Conservation (phyloP, 2,329 filamentous ascomycete species). For the Aspergillus tubingensis region DNA sequence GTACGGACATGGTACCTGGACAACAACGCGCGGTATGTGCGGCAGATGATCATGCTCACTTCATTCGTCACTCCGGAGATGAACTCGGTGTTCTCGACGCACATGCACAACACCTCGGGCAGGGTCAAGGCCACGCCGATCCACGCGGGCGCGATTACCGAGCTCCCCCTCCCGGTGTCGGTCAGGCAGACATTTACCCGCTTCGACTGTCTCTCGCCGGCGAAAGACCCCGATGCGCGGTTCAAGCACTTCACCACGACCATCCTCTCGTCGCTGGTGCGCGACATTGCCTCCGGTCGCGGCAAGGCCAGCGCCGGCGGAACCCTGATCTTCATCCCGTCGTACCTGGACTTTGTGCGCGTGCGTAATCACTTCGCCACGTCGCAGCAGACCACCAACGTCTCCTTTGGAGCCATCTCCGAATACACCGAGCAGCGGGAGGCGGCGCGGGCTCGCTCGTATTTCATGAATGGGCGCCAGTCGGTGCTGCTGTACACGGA, state of each 20-base stretch:
- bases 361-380: constrained; percentile 90
- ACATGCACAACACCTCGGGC: constrained; percentile 79
- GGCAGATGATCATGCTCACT: constrained; percentile 81
- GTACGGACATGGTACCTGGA: constrained; percentile 94
- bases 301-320: constrained; percentile 62
- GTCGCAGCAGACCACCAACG: constrained; percentile 56
- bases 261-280: constrained; percentile 72
- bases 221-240: constrained; percentile 78
- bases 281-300: constrained; percentile 50
- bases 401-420: constrained; percentile 78
- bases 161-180: constrained; percentile 63
- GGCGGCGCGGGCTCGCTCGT: constrained; percentile 78
- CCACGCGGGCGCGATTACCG: constrained; percentile 72
- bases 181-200: constrained; percentile 87
- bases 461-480: constrained; percentile 83
- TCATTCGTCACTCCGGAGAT: constrained; percentile 88
- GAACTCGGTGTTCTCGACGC: constrained; percentile 71
- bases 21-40: constrained; percentile 73
- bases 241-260: constrained; percentile 90
- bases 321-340: constrained; percentile 85
- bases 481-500: constrained; percentile 87
- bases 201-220: constrained; percentile 70
- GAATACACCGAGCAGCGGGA: constrained; percentile 83
- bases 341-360: constrained; percentile 92
- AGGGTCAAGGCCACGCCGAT: constrained; percentile 71